Base-by-base conservation (phyloP, 1,284 basidiomycete species). In the Ustilago hordei region DNA sequence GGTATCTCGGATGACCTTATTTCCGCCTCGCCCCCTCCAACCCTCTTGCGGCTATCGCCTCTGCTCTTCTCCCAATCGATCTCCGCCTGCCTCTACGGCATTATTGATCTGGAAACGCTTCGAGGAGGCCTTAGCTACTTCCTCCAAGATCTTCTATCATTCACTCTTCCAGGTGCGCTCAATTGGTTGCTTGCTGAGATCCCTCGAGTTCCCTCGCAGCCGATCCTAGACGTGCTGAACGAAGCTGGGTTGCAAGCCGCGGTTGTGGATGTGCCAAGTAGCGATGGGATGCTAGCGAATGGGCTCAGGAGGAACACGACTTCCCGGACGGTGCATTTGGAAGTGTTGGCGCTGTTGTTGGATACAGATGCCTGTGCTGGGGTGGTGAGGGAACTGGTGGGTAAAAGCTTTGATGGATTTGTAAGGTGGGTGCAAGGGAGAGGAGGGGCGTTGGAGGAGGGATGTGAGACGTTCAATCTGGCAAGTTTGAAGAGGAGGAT, bases 61-160 rank as follows among this genome's bases (percentile, higher is more conserved):
- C 87, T 88, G 1, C 81, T 90, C n/a, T 87, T 89, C 35, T 85
- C 88, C 13, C 89, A 90, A 68, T 86, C 87, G 6, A 86, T 89
- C 59, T 69, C 81, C 2, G 89, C 89, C 0, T 86, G 86, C 28
- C 80, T 86, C 8, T 71, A 84, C 0, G 88, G 88, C 28, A 81
- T 88, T 13, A 88, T 90, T 57, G 88, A 89, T 67, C 75, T 87
- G 7, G 89, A 89, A 52, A 88, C 87, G 9, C 86, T 89, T 3
- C 86, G 87, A 38, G 86, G 87, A 28, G 89, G 88, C 1, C 81
- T 89, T 17, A 88, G 87, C 8, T 89, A 89, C 83, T 89, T 89
- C 68, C 85, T 87, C 2, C 88, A 89, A 71, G 88, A 88, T 19
- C 80, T 89, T 1, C 81, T 90, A 4, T 88, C 87, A 73, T 90